These are phyloP conservation scores for Schoenoplectus tabernaemontani DNA, from an alignment of 202 grass and related monocot species.

Conservation along the genomic window DNA sequence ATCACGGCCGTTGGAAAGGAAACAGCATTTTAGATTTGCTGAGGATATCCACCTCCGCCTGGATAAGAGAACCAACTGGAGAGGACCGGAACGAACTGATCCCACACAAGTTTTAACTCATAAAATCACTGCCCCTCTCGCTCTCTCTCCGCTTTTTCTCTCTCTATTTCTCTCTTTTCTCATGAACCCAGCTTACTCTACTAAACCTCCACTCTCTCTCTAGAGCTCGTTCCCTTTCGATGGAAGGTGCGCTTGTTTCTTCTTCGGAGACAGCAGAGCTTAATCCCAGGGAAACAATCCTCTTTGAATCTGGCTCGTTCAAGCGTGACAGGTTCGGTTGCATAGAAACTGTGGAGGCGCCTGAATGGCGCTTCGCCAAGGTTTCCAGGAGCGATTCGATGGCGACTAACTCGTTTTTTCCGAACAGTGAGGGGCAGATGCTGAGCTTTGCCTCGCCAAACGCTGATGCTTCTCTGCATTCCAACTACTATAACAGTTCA, in stretches of 20 bases:
- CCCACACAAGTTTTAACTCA: neutral
- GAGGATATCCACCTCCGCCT: neutral
- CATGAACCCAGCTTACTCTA: conserved; percentile 24
- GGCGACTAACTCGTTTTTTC: conserved; percentile 17
- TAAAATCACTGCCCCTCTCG: neutral
- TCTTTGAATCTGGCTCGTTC: conserved; percentile 38
- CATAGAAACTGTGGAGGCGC: conserved; percentile 12
- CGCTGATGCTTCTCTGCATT: conserved; percentile 40
- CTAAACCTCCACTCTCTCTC: conserved; percentile 1
- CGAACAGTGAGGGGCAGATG: conserved; percentile 63
- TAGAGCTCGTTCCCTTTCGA: neutral
- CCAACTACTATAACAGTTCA: conserved; percentile 48
- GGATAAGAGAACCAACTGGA: neutral
- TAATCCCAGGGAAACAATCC: conserved; percentile 22
- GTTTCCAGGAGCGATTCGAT: conserved; percentile 30
- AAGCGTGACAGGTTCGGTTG: conserved; percentile 51
- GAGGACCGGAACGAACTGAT: conserved; percentile 15
- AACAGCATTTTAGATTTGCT: neutral
- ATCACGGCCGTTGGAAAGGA: neutral
- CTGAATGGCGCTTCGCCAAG: conserved; percentile 36
- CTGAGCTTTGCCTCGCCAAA: conserved; percentile 72
- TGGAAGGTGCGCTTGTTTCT: conserved; percentile 12
- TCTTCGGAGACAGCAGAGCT: conserved; percentile 29
- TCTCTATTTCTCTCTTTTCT: too few relatives aligned
- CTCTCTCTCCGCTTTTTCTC: too few relatives aligned